A percentile compares a stretch with the other conserved stretches of the same genome.
Conservation (phyloP, 495 filamentous ascomycete genomes). For the Penicillium ochrochloron region DNA sequence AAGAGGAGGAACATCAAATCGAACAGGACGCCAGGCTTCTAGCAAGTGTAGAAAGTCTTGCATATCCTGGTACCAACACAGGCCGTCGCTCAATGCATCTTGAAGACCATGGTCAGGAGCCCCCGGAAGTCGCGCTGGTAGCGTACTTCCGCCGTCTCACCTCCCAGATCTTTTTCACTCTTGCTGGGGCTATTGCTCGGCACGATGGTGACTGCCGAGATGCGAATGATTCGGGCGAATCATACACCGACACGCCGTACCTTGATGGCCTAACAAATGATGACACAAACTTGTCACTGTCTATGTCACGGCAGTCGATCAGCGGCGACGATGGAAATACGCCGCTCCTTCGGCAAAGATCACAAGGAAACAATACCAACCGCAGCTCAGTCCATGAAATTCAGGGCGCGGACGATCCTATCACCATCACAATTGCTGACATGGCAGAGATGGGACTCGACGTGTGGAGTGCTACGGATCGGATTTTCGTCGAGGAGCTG, state of each 20-base stretch:
- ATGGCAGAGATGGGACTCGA: constrained; percentile 83
- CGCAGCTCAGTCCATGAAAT: constrained; percentile 7
- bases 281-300: constrained; percentile 28
- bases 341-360: constrained; percentile 35
- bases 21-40: constrained; percentile 50
- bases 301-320: constrained; percentile 38
- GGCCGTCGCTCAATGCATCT: constrained; percentile 49
- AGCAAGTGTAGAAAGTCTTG: constrained; percentile 45
- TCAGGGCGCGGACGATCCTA: constrained; percentile 33
- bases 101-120: constrained; percentile 39
- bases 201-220: constrained; percentile 58
- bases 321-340: constrained; percentile 33
- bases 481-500: constrained; percentile 71
- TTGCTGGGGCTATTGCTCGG: constrained; percentile 58
- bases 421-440: constrained; percentile 69
- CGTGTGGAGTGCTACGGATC: constrained; percentile 80
- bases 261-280: constrained; percentile 25
- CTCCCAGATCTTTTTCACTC: constrained; percentile 65
- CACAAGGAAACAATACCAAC: constrained; percentile 14
- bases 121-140: constrained; percentile 75
- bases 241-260: constrained; percentile 22
- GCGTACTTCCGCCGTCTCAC: constrained; percentile 93
- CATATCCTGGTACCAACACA: constrained; percentile 35
- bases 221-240: constrained; percentile 17
- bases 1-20: constrained; percentile 48